phyloP scores from a whole-genome alignment of 306 rosid species.

The Quercus dentata region DNA sequence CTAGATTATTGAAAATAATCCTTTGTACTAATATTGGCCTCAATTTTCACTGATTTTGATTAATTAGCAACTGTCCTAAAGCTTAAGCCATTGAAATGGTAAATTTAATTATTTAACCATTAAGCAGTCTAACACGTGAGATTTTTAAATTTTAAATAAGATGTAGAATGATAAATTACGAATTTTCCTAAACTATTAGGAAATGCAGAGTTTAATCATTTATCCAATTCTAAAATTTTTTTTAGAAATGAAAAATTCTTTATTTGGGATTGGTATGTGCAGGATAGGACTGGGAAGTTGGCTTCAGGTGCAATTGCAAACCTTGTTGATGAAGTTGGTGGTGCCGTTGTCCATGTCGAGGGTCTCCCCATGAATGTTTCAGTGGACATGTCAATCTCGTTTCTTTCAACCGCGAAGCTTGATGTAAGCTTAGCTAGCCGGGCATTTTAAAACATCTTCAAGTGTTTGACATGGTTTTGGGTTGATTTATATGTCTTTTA shows the following conservation, averaged over 20 bases:
- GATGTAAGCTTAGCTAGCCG: constrained; percentile 46
- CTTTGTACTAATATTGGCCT: background rate
- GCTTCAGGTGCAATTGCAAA: constrained; percentile 72
- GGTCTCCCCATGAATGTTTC: constrained; percentile 79
- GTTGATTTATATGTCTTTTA: background rate
- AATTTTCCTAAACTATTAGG: too few species aligned
- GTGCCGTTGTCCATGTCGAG: constrained; percentile 53
- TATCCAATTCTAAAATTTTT: background rate
- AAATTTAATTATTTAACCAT: too few species aligned
- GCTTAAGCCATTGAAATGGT: too few species aligned
- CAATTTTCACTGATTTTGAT: background rate
- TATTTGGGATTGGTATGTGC: constrained; percentile 9
- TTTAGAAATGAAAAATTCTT: background rate
- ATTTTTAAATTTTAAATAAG: too few species aligned
- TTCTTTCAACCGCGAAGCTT: constrained; percentile 50
- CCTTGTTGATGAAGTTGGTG: constrained; percentile 77
- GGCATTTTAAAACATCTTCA: background rate
- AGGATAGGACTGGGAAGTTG: constrained; percentile 72
- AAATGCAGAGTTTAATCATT: too few species aligned
- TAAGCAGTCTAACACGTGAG: too few species aligned
- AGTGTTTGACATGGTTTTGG: background rate
- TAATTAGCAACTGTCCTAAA: too few species aligned
- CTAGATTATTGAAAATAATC: too few species aligned
- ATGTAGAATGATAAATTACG: too few species aligned
- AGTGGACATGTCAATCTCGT: constrained; percentile 87